Evolutionary conservation across 139 green algal genomes (phyloP), one percentile per base, ranked within the genome.

Genomic region (Coelastrella sp.): DNA sequence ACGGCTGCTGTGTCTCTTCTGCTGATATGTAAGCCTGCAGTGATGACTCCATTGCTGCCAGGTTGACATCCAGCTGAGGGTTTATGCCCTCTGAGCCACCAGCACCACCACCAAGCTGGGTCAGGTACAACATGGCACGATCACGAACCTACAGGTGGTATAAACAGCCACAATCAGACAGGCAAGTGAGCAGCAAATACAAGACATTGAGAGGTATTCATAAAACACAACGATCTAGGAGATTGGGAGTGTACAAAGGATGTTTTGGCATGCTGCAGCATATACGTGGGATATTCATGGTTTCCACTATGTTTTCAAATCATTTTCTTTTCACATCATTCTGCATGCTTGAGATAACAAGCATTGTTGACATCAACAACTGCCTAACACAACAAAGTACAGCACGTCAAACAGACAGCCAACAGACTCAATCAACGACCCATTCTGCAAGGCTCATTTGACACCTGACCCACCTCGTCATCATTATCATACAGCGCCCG

Each of bases 401-500:
- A n/a, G n/a, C n/a, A n/a, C n/a, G n/a, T n/a, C n/a, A n/a, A n/a
- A n/a, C n/a, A n/a, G n/a, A n/a, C n/a, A n/a, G n/a, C n/a, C n/a
- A n/a, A n/a, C n/a, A n/a, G n/a, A n/a, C n/a, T n/a, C n/a, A n/a
- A n/a, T n/a, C n/a, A n/a, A n/a, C n/a, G n/a, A n/a, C n/a, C n/a
- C n/a, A n/a, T n/a, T n/a, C n/a, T n/a, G n/a, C n/a, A n/a, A n/a
- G n/a, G n/a, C n/a, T n/a, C n/a, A n/a, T n/a, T 23, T 13, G 45
- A 51, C 11, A 50, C 66, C 17, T 4, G 0, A 30, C 35, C 1
- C 50, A 98, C 96, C 93, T 99, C 97, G 66, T 99, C 97, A 72
- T 99, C 97, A 63, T 96, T 98, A 89, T 99, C 97, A 50, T 93
- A 90, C 50, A 99, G 93, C n/a, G 96, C 96, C 8, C 97, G 96